phyloP scores from a whole-genome alignment of 345 rosid species.

The Eutrema heterophyllum region DNA sequence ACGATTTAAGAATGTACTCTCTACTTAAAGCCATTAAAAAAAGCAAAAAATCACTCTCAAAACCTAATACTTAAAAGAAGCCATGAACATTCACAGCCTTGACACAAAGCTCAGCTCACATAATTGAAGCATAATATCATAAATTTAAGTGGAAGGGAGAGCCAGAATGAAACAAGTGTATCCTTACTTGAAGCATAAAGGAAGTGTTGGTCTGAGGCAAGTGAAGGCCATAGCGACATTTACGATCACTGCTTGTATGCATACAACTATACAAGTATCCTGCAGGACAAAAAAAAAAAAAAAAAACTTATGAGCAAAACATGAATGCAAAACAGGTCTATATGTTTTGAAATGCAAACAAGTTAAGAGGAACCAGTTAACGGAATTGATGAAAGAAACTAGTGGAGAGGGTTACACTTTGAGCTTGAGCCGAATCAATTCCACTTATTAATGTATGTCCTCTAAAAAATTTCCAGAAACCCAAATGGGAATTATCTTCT shows the following conservation, averaged over 20 bases:
- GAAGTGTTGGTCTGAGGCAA: not conserved
- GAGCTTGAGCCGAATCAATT: no score
- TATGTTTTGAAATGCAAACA: not conserved
- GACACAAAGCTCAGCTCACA: not conserved
- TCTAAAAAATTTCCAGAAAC: no score
- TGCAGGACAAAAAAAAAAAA: not conserved
- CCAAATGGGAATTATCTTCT: no score
- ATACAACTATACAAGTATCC: slow-evolving; percentile 18
- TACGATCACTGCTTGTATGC: slow-evolving; percentile 26
- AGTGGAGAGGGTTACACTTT: not conserved
- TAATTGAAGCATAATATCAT: not conserved
- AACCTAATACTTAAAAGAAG: not conserved
- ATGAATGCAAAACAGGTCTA: not conserved
- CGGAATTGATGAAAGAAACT: not conserved
- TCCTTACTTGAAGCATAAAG: slow-evolving; percentile 14
- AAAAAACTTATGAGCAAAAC: not conserved
- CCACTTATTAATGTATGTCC: no score
- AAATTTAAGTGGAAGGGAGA: not conserved
- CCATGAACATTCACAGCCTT: not conserved
- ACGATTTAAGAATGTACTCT: not conserved
- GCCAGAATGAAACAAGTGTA: not conserved
- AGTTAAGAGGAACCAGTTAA: not conserved
- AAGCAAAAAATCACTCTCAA: not conserved
- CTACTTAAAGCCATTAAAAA: not conserved
- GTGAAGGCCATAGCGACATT: not conserved